These are phyloP conservation scores for Coemansia sp. DNA, from an alignment of 192 early-diverging fungal genomes.

Conservation along the genomic window DNA sequence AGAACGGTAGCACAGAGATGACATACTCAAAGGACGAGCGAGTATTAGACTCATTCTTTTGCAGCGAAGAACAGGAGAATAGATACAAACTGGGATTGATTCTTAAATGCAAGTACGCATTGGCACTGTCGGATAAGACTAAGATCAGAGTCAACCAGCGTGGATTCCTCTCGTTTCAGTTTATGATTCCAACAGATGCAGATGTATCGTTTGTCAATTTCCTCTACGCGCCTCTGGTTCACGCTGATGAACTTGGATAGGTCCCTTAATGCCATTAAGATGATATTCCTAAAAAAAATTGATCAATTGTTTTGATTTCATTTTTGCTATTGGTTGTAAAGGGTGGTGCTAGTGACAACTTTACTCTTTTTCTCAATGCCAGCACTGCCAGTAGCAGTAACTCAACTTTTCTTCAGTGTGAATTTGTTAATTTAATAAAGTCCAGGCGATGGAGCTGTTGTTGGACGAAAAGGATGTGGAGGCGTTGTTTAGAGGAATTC, in stretches of 20 bases:
- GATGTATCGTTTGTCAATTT: constrained; percentile 53
- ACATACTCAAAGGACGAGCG: constrained; percentile 59
- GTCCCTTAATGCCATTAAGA: not conserved
- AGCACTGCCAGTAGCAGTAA: not conserved
- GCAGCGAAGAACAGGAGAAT: constrained; percentile 47
- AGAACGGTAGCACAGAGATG: constrained; percentile 56
- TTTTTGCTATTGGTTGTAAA: not conserved
- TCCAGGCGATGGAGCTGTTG: not conserved
- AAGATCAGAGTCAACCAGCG: constrained; percentile 55
- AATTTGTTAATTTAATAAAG: not conserved
- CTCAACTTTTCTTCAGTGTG: not conserved
- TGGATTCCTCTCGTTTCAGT: constrained; percentile 59
- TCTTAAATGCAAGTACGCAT: constrained; percentile 48
- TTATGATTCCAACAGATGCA: constrained; percentile 53
- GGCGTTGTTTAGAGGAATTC: constrained; percentile 33
- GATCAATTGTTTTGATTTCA: not conserved
- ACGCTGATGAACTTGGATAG: constrained; percentile 21
- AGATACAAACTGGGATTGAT: constrained; percentile 50
- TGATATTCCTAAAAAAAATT: not conserved
- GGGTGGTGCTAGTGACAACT: not conserved
- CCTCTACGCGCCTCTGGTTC: constrained; percentile 39
- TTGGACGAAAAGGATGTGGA: constrained; percentile 15
- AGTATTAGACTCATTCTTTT: constrained; percentile 56
- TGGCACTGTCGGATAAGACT: constrained; percentile 57
- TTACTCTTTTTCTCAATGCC: not conserved